Conservation (phyloP, 495 filamentous ascomycete species). For the Aspergillus indologenus region DNA sequence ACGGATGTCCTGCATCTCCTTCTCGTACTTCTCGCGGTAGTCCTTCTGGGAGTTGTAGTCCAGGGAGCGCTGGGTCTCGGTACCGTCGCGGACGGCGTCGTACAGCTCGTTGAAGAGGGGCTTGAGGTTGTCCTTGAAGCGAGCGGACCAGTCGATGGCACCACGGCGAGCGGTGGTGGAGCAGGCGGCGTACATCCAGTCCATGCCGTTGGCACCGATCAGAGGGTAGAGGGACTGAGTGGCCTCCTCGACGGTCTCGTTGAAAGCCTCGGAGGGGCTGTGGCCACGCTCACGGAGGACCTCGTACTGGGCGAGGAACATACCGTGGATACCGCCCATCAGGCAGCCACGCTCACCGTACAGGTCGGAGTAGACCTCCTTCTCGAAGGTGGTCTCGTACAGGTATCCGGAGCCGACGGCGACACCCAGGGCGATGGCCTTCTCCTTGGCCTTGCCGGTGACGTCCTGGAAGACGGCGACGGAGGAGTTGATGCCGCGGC, state of each 20-base stretch:
- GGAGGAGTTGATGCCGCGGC: conserved; percentile 99
- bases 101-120: conserved; percentile 97
- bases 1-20: conserved; percentile 95
- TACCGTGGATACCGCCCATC: conserved; percentile 99
- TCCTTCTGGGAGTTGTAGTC: conserved; percentile 93
- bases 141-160: conserved; percentile 95
- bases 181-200: conserved; percentile 99
- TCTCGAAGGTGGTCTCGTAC: conserved; percentile 99
- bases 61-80: conserved; percentile 88
- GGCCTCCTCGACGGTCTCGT: conserved; percentile 99
- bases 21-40: conserved; percentile 93
- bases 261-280: conserved; percentile 97
- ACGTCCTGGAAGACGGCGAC: conserved; percentile 98
- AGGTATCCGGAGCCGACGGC: conserved; percentile 96
- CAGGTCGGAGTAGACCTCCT: conserved; percentile 98
- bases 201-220: conserved; percentile 95
- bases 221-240: conserved; percentile 97
- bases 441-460: conserved; percentile 96
- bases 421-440: conserved; percentile 94
- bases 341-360: conserved; percentile 99
- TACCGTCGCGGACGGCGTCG: conserved; percentile 80
- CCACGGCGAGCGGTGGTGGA: conserved; percentile 97
- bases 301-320: conserved; percentile 99
- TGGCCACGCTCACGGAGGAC: conserved; percentile 98
- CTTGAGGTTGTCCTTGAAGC: conserved; percentile 95